Evolutionary conservation across 1,284 basidiomycete genomes (phyloP), one percentile per base, ranked within the genome.

Genomic region (Trametes hirsuta): DNA sequence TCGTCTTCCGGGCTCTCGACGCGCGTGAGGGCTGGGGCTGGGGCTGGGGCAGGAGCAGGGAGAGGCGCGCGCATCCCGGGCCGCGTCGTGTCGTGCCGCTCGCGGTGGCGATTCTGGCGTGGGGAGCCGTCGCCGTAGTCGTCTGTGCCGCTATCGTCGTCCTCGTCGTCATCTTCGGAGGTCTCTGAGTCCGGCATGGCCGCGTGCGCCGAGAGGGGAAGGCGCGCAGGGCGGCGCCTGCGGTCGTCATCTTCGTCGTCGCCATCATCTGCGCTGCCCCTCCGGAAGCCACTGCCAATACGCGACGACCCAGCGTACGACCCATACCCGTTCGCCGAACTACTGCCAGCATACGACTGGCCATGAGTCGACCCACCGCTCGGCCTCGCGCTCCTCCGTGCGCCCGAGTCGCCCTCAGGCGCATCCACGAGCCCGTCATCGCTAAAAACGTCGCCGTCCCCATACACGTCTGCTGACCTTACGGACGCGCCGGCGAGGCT

Each of bases 1-100:
- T 94, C 86, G 69, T 93, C 89, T 56, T 86, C 85, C 12, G 46
- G 30, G 30, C 30, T 30, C 30, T 53, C 41, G 49, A 62, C 58
- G 37, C 68, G 30, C 55, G 34, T 58, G 5, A 47, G 22, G 21
- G 21, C 14, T 4, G 48, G 58, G 49, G 54, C 47, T 18, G 18
- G 40, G 22, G 44, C 45, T 25, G 61, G 39, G 9, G 55, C 30
- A 24, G 36, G 11, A 25, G 37, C 59, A 0, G 58, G 52, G n/a
- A 37, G 36, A 10, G 54, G 39, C 4, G 55, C 53, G 35, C 34
- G 58, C 52, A 58, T 53, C 45, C 63, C 50, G n/a, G 58, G 63
- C 51, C 53, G 60, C 35, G 59, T 61, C 36, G 65, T 60, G 53
- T 60, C 64, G 51, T 62, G 61, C 18, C 64, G 49, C 40, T 61